These are phyloP conservation scores for Neolentinus lepideus DNA, from an alignment of 1,284 basidiomycete species.

Conservation along the genomic window DNA sequence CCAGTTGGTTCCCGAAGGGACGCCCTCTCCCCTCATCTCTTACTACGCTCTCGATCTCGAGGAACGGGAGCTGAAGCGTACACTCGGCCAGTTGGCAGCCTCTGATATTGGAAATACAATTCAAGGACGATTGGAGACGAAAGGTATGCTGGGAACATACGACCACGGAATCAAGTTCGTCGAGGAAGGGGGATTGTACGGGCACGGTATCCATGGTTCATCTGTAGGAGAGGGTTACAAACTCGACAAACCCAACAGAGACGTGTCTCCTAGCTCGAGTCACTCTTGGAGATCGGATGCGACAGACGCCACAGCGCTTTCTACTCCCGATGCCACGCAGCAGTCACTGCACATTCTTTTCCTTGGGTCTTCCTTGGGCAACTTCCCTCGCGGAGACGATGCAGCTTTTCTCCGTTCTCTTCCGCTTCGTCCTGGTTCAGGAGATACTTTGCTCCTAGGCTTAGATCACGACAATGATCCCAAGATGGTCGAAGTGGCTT, in stretches of 20 bases:
- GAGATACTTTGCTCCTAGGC: constrained; percentile 74
- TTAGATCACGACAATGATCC: constrained; percentile 79
- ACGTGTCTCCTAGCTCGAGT: constrained; percentile 27
- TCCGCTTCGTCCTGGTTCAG: constrained; percentile 67
- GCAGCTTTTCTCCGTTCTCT: constrained; percentile 73
- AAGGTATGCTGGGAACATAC: constrained; percentile 88
- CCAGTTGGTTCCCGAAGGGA: constrained; percentile 30
- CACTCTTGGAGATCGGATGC: constrained; percentile 19
- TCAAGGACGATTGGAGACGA: constrained; percentile 63
- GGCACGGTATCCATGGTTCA: constrained; percentile 12
- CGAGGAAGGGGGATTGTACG: constrained; percentile 49
- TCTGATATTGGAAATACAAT: constrained; percentile 61
- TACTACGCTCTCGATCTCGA: constrained; percentile 96
- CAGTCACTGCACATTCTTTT: constrained; percentile 79
- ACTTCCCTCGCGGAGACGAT: constrained; percentile 77
- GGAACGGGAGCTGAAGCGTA: constrained; percentile 78
- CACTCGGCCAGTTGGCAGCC: constrained; percentile 61
- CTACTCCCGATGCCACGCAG: constrained; percentile 28
- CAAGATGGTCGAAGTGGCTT: constrained; percentile 67
- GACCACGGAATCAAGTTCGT: constrained; percentile 74
- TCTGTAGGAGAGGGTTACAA: constrained; percentile 10
- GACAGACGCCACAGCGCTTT: constrained; percentile 25
- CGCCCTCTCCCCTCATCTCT: constrained; percentile 48
- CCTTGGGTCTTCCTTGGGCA: constrained; percentile 92
- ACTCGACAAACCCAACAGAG: constrained; percentile 14